Evolutionary conservation across 495 filamentous ascomycete species (phyloP), one percentile per base, ranked within the genome.

Genomic region (Hypoxylon fuscum): DNA sequence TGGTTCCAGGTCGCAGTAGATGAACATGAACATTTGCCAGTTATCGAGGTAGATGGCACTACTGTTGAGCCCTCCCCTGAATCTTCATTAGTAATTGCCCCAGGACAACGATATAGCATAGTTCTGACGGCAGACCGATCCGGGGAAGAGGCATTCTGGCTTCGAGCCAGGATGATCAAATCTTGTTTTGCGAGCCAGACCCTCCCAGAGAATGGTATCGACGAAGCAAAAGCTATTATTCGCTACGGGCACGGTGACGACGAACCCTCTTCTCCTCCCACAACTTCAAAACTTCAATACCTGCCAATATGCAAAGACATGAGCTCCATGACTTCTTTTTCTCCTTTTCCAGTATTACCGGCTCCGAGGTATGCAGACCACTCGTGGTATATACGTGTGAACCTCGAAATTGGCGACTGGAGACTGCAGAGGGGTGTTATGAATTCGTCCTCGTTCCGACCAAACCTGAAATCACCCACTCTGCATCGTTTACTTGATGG

Each of bases 21-120:
- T 56, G 70, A 75, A 17, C 81, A 84, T 42, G 55, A 62, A 38
- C 47, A 66, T 38, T 66, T 78, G 48, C 66, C 70, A 4, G 81
- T 93, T 18, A 84, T 90, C 10, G 90, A 92, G 71, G 85, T 89
- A 1, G 90, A 94, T 65, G 90, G 90, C 12, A 80, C 87, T n/a
- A 84, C 85, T 52, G 80, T 86, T 5, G 77, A 88, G 34, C 86
- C 88, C 0, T 59, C 74, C 31, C 59, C 67, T 14, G 77, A 77
- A 5, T 81, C 83, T 18, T 77, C 81, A 11, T 52, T 92, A 43
- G 58, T 76, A 59, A 72, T 80, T 38, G 81, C 85, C 11, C 78
- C 87, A 27, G 89, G 90, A 12, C 90, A 93, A 69, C 83, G 90
- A 5, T 89, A 88, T 68, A 86, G 87, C 63, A 77, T 74, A 10